phyloP scores from a whole-genome alignment of 345 rosid species.

The Brassica cretica region DNA sequence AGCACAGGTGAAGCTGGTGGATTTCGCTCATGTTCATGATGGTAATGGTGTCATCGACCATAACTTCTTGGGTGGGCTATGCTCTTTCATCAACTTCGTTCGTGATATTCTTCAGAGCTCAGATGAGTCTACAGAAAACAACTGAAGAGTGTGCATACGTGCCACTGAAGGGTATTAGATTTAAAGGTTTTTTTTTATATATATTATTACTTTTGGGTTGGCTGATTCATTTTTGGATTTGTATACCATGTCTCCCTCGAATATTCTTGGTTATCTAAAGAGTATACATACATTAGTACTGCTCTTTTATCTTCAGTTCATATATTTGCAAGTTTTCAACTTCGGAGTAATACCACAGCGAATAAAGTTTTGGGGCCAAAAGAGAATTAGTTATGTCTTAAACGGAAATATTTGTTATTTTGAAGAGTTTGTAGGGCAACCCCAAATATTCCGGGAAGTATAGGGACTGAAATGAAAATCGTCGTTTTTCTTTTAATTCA shows the following conservation, averaged over 20 bases:
- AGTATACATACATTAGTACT: conserved; percentile 18
- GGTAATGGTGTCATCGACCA: conserved; percentile 88
- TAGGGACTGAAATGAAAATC: conserved; percentile 34
- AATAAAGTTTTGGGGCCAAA: neutral
- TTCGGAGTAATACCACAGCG: neutral
- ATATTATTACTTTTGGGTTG: neutral
- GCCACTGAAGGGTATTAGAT: neutral
- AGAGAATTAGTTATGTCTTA: neutral
- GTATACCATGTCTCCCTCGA: conserved; percentile 15
- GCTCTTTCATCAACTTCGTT: conserved; percentile 80
- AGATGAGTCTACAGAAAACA: conserved; percentile 44
- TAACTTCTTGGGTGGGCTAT: conserved; percentile 92
- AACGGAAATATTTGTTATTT: neutral
- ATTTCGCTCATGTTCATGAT: conserved; percentile 90
- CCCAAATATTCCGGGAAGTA: conserved; percentile 1
- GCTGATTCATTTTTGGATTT: conserved; percentile 31
- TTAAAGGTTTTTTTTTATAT: neutral
- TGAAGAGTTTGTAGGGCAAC: neutral
- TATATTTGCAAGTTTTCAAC: neutral
- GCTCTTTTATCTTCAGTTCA: conserved; percentile 8
- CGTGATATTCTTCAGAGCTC: conserved; percentile 57
- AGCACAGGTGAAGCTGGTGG: conserved; percentile 71
- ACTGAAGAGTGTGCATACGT: neutral
- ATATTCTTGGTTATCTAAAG: conserved; percentile 28
- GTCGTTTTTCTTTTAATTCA: conserved; percentile 11